Base-by-base conservation (phyloP, 1,139 yeast species). In the Pichia sp. region DNA sequence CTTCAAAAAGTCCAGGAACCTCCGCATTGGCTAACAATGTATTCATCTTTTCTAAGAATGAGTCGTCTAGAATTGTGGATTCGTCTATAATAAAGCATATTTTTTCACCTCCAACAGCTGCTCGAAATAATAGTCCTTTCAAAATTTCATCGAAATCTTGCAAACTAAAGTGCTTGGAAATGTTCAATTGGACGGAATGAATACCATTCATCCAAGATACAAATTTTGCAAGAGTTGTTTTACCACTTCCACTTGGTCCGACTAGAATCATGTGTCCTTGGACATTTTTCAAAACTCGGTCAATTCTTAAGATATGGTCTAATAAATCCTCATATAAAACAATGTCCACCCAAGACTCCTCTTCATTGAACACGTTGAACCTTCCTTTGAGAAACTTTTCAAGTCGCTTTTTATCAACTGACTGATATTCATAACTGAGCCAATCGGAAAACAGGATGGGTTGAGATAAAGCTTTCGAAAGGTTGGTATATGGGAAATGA, bases 191-290 rank as follows among this genome's bases (percentile, higher is more conserved):
- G 27, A 77, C 72, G 0, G 83, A 76, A 46, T 76, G 79, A 29
- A 89, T 68, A 0, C 97, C 97, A 66, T 88, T 87, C 73, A 91
- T 81, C 98, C 98, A 93, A 0, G 96, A 83, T 4, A 89, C 97
- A 75, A 93, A 92, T 58, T 84, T 80, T 0, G 89, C 76, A 48
- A 91, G 65, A 0, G 95, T 85, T 0, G 89, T 78, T 68, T 88
- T 89, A 1, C 98, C 98, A 62, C 92, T 81, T 1, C 95, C 81
- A 57, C 90, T 79, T 1, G 89, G 82, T 0, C 98, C 99, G n/a
- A 89, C 87, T 50, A 93, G 68, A 60, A 93, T 88, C 75, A 88
- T 72, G 70, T 93, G 98, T 0, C 98, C 98, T 63, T 91, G 97
- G 0, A 87, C 84, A 65, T 91, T 96, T 57, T 85, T 77, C 55